Evolutionary conservation across 2,329 filamentous ascomycete genomes (phyloP), one percentile per base, ranked within the genome.

Genomic region (Paecilomyces fulvus): DNA sequence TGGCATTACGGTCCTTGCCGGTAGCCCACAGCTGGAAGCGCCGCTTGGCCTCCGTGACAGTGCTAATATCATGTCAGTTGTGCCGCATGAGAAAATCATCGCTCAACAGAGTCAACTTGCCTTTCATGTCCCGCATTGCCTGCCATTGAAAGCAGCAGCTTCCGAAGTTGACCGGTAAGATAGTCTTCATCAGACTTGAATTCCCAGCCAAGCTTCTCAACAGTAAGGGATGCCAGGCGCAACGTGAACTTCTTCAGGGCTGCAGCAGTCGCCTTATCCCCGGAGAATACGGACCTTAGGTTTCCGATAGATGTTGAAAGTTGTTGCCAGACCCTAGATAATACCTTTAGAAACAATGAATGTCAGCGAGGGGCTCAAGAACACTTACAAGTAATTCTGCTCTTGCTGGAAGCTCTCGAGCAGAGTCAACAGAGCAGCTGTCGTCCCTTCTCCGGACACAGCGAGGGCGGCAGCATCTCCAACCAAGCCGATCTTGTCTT

Each of bases 401-500:
- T 99, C 94, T 53, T 82, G 78, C 59, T 84, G 80, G 73, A 97
- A 92, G n/a, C 88, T 88, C 70, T 95, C 84, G 10, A 96, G 76
- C 65, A 99, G 88, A 11, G 88, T 85, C 30, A 99, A 78, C 11
- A 99, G 80, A 8, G 89, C 88, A 23, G 90, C 79, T 0, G 92
- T 96, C 3, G 84, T 89, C 52, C 88, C 87, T 68, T 94, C 84
- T 21, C 94, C 94, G 57, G 94, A 89, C 59, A 95, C 85, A 37
- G 94, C 91, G 61, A 97, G 82, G 53, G 94, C 91, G 51, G 89
- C 88, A 20, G 92, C 90, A 66, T 96, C 95, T 59, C 90, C 91
- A 58, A 96, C 84, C 54, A 96, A 83, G 46, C 90, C 90, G 65
- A 97, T 96, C 78, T 94, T 95, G 76, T 99, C 94, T 70, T 92